A percentile compares a stretch with the other conserved stretches of the same genome.
phyloP scores from a whole-genome alignment of 2,329 filamentous ascomycete species.

The Diaporthe eres region DNA sequence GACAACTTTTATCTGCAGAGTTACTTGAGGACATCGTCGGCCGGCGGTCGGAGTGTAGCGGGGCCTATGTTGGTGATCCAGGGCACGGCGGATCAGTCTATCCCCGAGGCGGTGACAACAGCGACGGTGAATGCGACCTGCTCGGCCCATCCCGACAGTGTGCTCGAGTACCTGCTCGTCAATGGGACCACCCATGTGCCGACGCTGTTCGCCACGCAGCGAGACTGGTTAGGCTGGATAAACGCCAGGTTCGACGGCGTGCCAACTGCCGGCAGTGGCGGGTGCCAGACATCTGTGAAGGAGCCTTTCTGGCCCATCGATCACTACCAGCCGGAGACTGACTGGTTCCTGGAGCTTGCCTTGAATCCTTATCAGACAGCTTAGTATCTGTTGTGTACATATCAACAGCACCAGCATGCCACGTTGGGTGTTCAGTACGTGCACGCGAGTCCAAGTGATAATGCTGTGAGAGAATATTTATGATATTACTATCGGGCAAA shows the following conservation, averaged over 20 bases:
- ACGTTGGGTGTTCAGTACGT: background rate
- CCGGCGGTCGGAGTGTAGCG: conserved; percentile 50
- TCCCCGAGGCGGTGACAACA: conserved; percentile 35
- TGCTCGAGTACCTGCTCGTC: conserved; percentile 44
- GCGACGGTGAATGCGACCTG: conserved; percentile 45
- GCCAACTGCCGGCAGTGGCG: background rate
- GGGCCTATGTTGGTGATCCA: conserved; percentile 56
- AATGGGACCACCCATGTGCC: conserved; percentile 31
- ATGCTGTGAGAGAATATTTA: too few relatives aligned
- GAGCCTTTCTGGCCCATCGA: conserved; percentile 27
- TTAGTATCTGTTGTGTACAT: background rate
- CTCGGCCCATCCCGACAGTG: conserved; percentile 33
- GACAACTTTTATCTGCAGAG: conserved; percentile 43
- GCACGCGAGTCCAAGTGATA: too few relatives aligned
- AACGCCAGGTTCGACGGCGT: conserved; percentile 17
- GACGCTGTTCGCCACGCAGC: conserved; percentile 29
- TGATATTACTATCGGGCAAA: background rate
- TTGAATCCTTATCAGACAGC: conserved; percentile 1
- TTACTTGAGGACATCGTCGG: conserved; percentile 47
- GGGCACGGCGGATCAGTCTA: conserved; percentile 47
- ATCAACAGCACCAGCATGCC: too few relatives aligned
- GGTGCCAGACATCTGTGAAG: background rate
- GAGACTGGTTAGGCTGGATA: conserved; percentile 2
- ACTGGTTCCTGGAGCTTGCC: conserved; percentile 19
- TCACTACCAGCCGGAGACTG: conserved; percentile 23